Evolutionary conservation across 2,329 filamentous ascomycete genomes (phyloP).

Genomic region (Fusarium longipes): DNA sequence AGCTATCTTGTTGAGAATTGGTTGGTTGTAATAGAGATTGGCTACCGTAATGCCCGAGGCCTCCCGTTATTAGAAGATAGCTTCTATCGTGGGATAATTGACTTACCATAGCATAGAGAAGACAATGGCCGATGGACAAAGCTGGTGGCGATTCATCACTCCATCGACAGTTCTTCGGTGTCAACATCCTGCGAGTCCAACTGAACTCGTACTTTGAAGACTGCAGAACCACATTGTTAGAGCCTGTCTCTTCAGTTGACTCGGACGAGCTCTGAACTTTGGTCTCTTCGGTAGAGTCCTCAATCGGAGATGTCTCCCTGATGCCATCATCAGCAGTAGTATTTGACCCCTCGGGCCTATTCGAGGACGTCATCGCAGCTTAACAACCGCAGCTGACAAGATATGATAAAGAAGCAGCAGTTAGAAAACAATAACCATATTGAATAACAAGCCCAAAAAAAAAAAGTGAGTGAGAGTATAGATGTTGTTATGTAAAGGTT

Average conservation of each 20-base stretch:
- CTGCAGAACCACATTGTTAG: conserved; percentile 1
- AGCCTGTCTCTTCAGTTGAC: conserved; percentile 30
- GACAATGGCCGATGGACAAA: conserved; percentile 75
- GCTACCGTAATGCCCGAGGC: conserved; percentile 76
- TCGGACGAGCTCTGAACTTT: conserved; percentile 5
- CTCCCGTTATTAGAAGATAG: conserved; percentile 46
- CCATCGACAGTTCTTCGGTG: conserved; percentile 75
- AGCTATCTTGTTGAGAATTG: conserved; percentile 81
- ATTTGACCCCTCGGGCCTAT: neutral
- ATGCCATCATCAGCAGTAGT: conserved; percentile 10
- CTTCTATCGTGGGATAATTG: fast-evolving
- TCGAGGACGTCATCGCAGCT: conserved; percentile 29
- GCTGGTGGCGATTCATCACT: conserved; percentile 72
- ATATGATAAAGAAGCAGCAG: neutral
- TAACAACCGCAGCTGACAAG: neutral
- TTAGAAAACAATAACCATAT: neutral
- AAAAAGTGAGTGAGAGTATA: neutral
- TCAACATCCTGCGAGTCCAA: conserved; percentile 50
- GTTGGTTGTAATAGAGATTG: conserved; percentile 85
- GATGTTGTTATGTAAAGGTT: neutral
- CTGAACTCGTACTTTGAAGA: conserved; percentile 41
- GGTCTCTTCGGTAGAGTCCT: neutral
- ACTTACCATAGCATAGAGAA: conserved; percentile 74
- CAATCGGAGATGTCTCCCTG: conserved; percentile 9
- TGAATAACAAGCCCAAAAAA: neutral